These are phyloP conservation scores for Entoloma clypeatum DNA, from an alignment of 1,284 basidiomycete genomes.

Conservation along the genomic window DNA sequence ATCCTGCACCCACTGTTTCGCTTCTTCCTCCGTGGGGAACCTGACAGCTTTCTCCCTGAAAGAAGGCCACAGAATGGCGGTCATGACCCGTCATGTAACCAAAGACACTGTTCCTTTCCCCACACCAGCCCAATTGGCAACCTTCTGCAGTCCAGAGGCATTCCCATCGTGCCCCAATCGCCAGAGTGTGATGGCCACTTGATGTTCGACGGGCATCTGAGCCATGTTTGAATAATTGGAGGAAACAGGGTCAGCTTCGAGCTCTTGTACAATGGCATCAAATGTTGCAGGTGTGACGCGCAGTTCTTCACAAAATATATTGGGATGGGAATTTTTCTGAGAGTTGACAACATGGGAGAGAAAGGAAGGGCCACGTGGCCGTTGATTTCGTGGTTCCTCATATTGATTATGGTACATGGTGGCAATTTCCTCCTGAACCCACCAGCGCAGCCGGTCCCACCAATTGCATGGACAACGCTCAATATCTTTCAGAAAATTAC, in stretches of 20 bases:
- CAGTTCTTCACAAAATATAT: slow-evolving; percentile 19
- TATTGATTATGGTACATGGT: slow-evolving; percentile 3
- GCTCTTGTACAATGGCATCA: slow-evolving; percentile 18
- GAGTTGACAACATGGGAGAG: slow-evolving; percentile 9
- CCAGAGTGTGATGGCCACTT: slow-evolving; percentile 29
- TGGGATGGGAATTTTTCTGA: slow-evolving; percentile 13
- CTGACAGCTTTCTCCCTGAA: slow-evolving; percentile 18
- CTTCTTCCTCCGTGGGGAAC: slow-evolving; percentile 19
- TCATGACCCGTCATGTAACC: slow-evolving; percentile 23
- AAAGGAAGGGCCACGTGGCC: not conserved
- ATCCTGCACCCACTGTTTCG: slow-evolving; percentile 25
- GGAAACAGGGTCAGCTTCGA: slow-evolving; percentile 25
- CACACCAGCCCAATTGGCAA: slow-evolving; percentile 28
- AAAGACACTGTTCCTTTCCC: slow-evolving; percentile 28
- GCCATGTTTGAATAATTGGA: slow-evolving; percentile 22
- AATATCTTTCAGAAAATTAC: too few species aligned
- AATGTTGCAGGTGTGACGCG: slow-evolving; percentile 22
- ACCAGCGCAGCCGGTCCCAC: too few species aligned
- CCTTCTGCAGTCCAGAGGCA: slow-evolving; percentile 22
- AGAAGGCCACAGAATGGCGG: slow-evolving; percentile 13
- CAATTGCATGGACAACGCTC: too few species aligned
- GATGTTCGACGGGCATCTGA: slow-evolving; percentile 26
- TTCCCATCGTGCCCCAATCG: slow-evolving; percentile 31
- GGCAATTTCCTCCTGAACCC: too few species aligned
- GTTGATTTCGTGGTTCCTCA: not conserved